Evolutionary conservation across 352 stramenopile genomes (phyloP).

Genomic region (Pythium scleroteichum): DNA sequence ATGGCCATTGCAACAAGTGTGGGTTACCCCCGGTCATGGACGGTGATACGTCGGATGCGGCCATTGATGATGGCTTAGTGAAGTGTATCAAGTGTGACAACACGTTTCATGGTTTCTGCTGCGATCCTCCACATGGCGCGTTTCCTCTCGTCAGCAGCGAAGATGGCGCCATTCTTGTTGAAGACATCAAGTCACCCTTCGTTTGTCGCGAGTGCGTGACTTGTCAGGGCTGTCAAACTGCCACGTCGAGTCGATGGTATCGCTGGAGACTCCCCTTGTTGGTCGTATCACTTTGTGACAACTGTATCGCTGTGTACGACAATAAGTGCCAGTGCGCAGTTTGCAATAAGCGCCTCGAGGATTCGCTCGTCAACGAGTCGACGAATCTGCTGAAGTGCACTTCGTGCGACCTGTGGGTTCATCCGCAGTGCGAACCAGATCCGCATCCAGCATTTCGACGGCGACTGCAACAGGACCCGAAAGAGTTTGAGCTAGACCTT

Average conservation of each 20-base stretch:
- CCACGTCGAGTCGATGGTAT: conserved; percentile 42
- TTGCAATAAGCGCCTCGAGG: conserved; percentile 55
- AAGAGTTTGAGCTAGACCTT: conserved; percentile 59
- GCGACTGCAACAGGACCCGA: not conserved
- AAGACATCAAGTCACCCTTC: conserved; percentile 68
- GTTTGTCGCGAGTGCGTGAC: conserved; percentile 63
- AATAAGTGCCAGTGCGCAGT: conserved; percentile 74
- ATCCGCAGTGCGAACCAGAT: conserved; percentile 78
- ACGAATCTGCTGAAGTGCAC: conserved; percentile 67
- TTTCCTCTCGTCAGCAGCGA: conserved; percentile 61
- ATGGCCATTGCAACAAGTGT: conserved; percentile 19
- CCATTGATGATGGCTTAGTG: conserved; percentile 31
- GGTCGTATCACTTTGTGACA: conserved; percentile 60
- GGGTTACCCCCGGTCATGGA: conserved; percentile 21
- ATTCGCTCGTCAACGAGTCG: conserved; percentile 43
- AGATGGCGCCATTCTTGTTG: conserved; percentile 52
- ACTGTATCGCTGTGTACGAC: conserved; percentile 66
- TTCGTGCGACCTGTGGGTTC: conserved; percentile 79
- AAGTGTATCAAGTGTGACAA: conserved; percentile 53
- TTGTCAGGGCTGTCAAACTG: conserved; percentile 57
- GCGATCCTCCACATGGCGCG: conserved; percentile 65
- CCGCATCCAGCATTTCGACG: conserved; percentile 57
- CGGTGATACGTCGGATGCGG: conserved; percentile 3
- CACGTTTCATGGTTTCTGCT: conserved; percentile 71
- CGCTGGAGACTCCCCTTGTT: conserved; percentile 69